phyloP scores from a whole-genome alignment of 2,329 filamentous ascomycete genomes.

The Sporothrix variecibatus region DNA sequence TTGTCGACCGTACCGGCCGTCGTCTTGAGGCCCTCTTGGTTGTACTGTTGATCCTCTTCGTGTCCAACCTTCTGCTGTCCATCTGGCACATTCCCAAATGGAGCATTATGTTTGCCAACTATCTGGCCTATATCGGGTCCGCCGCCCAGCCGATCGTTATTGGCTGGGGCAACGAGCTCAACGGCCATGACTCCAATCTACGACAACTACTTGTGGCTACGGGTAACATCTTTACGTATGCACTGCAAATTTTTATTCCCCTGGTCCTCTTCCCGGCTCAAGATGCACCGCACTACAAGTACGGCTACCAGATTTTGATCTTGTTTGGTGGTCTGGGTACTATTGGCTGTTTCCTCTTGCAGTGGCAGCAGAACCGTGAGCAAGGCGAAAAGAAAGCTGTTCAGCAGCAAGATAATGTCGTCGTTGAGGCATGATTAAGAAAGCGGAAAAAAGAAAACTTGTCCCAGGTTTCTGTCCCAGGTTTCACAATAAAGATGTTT shows the following conservation, averaged over 20 bases:
- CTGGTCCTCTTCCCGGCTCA: constrained; percentile 40
- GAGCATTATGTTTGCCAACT: constrained; percentile 32
- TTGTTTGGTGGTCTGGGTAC: constrained; percentile 38
- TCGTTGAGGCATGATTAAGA: not conserved
- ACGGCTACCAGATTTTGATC: constrained; percentile 40
- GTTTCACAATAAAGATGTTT: too few species aligned
- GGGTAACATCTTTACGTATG: constrained; percentile 31
- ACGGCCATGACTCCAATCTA: constrained; percentile 30
- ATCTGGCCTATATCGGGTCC: constrained; percentile 31
- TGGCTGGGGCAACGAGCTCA: constrained; percentile 32
- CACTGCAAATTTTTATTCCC: constrained; percentile 30
- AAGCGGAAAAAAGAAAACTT: too few species aligned
- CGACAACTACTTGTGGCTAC: constrained; percentile 32
- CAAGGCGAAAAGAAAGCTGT: not conserved
- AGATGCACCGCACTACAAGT: constrained; percentile 40
- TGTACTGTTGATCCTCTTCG: constrained; percentile 28
- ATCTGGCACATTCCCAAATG: constrained; percentile 32
- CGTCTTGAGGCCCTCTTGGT: constrained; percentile 29
- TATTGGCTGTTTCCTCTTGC: constrained; percentile 20
- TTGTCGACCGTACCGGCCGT: constrained; percentile 32
- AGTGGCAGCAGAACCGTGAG: constrained; percentile 26
- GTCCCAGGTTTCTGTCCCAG: too few species aligned
- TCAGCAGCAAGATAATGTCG: not conserved
- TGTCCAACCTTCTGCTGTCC: constrained; percentile 33
- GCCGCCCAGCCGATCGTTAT: constrained; percentile 35